These are phyloP conservation scores for Kodamaea derodonti DNA, from an alignment of 1,139 yeast species.

Conservation along the genomic window DNA sequence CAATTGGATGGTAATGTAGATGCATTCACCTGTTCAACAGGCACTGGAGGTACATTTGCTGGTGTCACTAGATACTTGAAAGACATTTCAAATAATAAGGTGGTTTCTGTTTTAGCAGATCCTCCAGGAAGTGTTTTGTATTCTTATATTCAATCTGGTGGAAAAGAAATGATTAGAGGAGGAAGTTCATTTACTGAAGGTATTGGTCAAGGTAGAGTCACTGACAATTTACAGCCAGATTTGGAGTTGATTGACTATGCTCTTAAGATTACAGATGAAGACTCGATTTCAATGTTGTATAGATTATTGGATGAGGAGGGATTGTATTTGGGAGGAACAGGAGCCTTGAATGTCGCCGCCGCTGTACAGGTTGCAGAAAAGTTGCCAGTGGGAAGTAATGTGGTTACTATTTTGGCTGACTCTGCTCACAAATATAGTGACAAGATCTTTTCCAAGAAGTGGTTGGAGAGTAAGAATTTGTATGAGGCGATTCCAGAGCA, in stretches of 20 bases:
- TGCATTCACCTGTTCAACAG: constrained; percentile 86
- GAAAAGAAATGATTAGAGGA: constrained; percentile 56
- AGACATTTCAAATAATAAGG: constrained; percentile 53
- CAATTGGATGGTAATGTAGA: constrained; percentile 78
- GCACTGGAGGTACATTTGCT: constrained; percentile 89
- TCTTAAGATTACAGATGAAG: constrained; percentile 67
- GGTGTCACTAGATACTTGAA: constrained; percentile 77
- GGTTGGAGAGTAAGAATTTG: constrained; percentile 72
- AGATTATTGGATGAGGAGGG: constrained; percentile 86
- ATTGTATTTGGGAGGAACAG: constrained; percentile 83
- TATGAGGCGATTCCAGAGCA: constrained; percentile 65
- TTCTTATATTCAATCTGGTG: constrained; percentile 67
- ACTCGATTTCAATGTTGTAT: constrained; percentile 76
- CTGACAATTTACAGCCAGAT: constrained; percentile 75
- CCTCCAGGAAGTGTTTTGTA: constrained; percentile 91
- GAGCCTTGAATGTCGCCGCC: constrained; percentile 80
- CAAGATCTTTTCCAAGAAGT: constrained; percentile 67
- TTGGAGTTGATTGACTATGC: constrained; percentile 71
- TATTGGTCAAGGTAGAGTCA: constrained; percentile 91
- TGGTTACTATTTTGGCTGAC: constrained; percentile 83
- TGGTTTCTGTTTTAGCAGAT: constrained; percentile 72
- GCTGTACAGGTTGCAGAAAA: constrained; percentile 68
- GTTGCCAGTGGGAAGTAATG: constrained; percentile 78
- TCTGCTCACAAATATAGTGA: constrained; percentile 87
- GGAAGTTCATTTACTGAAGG: constrained; percentile 94